Evolutionary conservation across 805 yeast species (phyloP), one percentile per base, ranked within the genome.

Genomic region (Barnettozyma californica): DNA sequence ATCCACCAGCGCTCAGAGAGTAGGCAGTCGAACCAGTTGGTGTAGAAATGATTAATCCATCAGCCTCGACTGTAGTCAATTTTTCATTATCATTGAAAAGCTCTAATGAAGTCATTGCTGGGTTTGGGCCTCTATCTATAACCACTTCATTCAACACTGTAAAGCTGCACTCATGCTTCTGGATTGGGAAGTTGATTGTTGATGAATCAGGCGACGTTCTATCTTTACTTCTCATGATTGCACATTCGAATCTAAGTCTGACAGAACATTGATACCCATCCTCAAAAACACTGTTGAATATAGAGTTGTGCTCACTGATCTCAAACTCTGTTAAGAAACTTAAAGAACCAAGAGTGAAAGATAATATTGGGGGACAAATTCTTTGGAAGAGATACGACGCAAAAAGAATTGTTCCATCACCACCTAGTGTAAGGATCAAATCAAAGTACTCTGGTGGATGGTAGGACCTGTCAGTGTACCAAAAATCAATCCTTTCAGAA

Each of bases 11-110:
- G 43, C 77, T 69, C 39, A 77, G 63, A 1, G 80, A 74, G 55
- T 77, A 77, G 2, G 83, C 83, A 0, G 83, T 77, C 4, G 84
- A 78, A 0, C 88, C 88, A 18, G 84, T 80, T 8, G 88, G 87
- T 0, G 87, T 79, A 3, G 84, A 73, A 41, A 80, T 75, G 11
- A 80, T 79, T 11, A 80, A 64, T 2, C 88, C 88, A 62, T 82
- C 88, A 0, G 85, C 86, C 16, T 80, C 81, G 20, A 83, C 79
- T 3, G 83, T 75, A 14, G 87, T 82, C 42, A 82, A 60, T 26
- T 67, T 66, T 41, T 72, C 76, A 53, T 66, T 67, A 53, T 75
- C 78, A 31, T 75, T 74, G 60, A 69, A 76, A 40, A 77, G 58
- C 53, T 77, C 81, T 27, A 77, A 61, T 5, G 75, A 66, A n/a